Base-by-base conservation (phyloP, 2,329 filamentous ascomycete species). In the Boeremia lycopersici region DNA sequence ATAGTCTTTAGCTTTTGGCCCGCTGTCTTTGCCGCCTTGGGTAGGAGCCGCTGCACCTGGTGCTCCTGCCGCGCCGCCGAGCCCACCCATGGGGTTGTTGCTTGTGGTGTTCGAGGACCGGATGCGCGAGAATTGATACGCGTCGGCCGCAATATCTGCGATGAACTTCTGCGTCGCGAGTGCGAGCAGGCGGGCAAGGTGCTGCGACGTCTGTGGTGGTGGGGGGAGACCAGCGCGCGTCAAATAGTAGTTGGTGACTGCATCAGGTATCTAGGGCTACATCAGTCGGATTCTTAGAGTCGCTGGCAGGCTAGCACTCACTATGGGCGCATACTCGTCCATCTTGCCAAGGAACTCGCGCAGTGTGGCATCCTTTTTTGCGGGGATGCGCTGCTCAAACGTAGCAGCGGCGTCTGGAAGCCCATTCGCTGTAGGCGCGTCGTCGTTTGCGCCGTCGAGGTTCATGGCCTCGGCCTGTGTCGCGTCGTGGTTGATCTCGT, bases 121-220 rank as follows among this genome's bases (percentile, higher is more conserved):
- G 70, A 99, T 98, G 48, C 93, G 91, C 57, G 89, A 92, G 82
- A 97, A 98, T 77, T 99, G 95, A 76, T 99, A 99, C 2, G 95
- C 92, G 75, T 99, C 95, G 53, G 95, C 93, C 1, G 95, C 95
- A 62, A 99, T 91, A 75, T 99, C 95, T 55, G 95, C 93, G 68
- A 99, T 90, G 81, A 99, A 99, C 74, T 99, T 99, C 73, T 99
- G 95, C 0, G 95, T 96, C n/a, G 95, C 95, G 8, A 99, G 89
- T 2, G 95, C 93, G 38, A 99, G 89, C 3, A 99, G 89, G 42
- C 93, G 91, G 19, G 93, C 91, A 26, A 99, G 89, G 54, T 93
- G 91, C 17, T 89, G 89, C 68, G 96, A 91, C 47, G 92, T 96
- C 67, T 95, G 89, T 0, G 91, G 93, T 35, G 93, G 92, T 1